phyloP scores from a whole-genome alignment of 441 rosid species.

The Mallotus repandus region DNA sequence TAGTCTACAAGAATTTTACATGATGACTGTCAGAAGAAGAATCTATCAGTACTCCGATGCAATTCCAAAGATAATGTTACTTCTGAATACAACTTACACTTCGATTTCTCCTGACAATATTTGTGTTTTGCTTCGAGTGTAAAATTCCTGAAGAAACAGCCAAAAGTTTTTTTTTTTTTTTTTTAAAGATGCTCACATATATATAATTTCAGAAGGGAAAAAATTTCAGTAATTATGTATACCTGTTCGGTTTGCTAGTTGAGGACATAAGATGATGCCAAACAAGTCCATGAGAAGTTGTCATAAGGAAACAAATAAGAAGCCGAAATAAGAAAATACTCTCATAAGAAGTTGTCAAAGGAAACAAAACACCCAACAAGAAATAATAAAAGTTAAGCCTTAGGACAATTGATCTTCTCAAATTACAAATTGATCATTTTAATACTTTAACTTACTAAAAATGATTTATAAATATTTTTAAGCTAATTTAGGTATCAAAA shows the following conservation, averaged over 20 bases:
- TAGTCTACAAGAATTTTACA: not conserved
- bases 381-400: not conserved
- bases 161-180: not conserved
- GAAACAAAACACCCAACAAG: not conserved
- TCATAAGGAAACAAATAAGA: not conserved
- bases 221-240: not conserved
- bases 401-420: too few relatives aligned
- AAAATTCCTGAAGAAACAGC: conserved; percentile 1
- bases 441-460: too few relatives aligned
- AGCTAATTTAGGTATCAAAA: too few relatives aligned
- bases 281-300: not conserved
- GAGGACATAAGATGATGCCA: not conserved
- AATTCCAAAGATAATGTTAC: not conserved
- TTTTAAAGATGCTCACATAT: not conserved
- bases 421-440: too few relatives aligned
- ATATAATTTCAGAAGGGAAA: not conserved
- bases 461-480: too few relatives aligned
- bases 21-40: too few relatives aligned
- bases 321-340: too few relatives aligned
- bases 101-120: not conserved
- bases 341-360: too few relatives aligned
- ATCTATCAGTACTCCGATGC: too few relatives aligned
- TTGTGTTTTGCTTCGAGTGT: not conserved
- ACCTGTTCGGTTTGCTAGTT: conserved; percentile 11
- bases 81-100: conserved; percentile 6